Percentiles rank a stretch among this genome's conserved stretches.
These are phyloP conservation scores for Trichoderma sp. DNA, from an alignment of 2,329 filamentous ascomycete genomes.

Conservation along the genomic window DNA sequence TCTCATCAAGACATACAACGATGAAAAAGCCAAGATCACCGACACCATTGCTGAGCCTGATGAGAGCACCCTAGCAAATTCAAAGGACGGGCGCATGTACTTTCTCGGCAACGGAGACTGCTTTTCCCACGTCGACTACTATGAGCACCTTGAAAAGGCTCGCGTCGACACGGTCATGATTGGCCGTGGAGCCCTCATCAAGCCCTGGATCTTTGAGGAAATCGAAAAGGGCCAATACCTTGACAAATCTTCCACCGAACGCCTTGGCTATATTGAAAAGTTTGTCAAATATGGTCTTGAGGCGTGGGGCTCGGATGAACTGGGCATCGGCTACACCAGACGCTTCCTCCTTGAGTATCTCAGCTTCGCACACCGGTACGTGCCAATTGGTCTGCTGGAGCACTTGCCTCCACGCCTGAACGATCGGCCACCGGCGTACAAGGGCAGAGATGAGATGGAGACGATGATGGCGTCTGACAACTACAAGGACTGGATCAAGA, in stretches of 20 bases:
- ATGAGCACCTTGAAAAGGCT: conserved; percentile 69
- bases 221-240: conserved; percentile 89
- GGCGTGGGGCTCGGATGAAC: conserved; percentile 92
- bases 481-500: conserved; percentile 98
- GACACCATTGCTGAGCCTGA: conserved; percentile 82
- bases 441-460: conserved; percentile 85
- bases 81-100: conserved; percentile 68
- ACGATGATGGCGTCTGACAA: conserved; percentile 87
- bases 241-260: conserved; percentile 88
- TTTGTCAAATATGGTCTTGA: conserved; percentile 89
- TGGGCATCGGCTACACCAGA: conserved; percentile 85
- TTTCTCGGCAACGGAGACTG: conserved; percentile 97
- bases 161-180: conserved; percentile 95
- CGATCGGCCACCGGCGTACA: conserved; percentile 81
- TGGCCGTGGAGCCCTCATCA: conserved; percentile 91
- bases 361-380: conserved; percentile 88
- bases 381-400: conserved; percentile 85
- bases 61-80: conserved; percentile 65
- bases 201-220: conserved; percentile 98
- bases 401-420: conserved; percentile 84
- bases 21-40: conserved; percentile 59
- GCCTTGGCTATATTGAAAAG: conserved; percentile 80
- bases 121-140: conserved; percentile 89
- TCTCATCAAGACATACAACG: conserved; percentile 76
- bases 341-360: conserved; percentile 94